Conservation (phyloP, 495 filamentous ascomycete species). For the Aspergillus sclerotioniger region DNA sequence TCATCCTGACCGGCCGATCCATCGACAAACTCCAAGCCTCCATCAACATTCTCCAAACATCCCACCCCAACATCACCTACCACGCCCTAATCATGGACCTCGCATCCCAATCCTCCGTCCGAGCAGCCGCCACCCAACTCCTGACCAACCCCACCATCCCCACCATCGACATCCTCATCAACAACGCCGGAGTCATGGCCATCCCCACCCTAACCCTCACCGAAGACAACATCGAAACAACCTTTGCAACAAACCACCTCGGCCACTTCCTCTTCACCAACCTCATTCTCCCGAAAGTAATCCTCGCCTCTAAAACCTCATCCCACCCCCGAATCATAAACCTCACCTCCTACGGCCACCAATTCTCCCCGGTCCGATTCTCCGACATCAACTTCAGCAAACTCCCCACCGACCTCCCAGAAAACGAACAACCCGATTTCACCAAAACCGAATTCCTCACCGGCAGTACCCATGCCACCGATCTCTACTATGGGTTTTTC, state of each 20-base stretch:
- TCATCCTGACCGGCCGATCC: conserved; percentile 58
- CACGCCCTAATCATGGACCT: conserved; percentile 45
- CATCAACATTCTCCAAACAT: conserved; percentile 31
- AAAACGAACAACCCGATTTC: not conserved
- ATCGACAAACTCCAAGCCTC: conserved; percentile 34
- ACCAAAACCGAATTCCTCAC: no score
- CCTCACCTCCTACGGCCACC: conserved; percentile 37
- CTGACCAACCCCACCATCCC: conserved; percentile 40
- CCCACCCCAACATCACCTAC: conserved; percentile 29
- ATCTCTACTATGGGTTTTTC: conserved; percentile 37
- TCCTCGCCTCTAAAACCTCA: conserved; percentile 13
- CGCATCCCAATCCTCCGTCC: conserved; percentile 39
- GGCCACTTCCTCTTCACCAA: conserved; percentile 62
- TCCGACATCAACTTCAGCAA: conserved; percentile 56
- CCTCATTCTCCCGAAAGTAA: conserved; percentile 47
- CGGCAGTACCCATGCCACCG: conserved; percentile 30
- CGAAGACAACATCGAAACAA: conserved; percentile 47
- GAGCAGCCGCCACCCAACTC: conserved; percentile 50
- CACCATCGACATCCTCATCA: conserved; percentile 65
- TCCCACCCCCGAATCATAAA: conserved; percentile 15
- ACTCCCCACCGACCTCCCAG: not conserved
- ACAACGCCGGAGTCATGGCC: conserved; percentile 70
- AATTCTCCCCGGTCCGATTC: conserved; percentile 40
- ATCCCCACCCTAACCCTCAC: conserved; percentile 28
- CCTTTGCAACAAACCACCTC: conserved; percentile 57